Base-by-base conservation (phyloP, 2,329 filamentous ascomycete species). In the Botryotinia globosa region DNA sequence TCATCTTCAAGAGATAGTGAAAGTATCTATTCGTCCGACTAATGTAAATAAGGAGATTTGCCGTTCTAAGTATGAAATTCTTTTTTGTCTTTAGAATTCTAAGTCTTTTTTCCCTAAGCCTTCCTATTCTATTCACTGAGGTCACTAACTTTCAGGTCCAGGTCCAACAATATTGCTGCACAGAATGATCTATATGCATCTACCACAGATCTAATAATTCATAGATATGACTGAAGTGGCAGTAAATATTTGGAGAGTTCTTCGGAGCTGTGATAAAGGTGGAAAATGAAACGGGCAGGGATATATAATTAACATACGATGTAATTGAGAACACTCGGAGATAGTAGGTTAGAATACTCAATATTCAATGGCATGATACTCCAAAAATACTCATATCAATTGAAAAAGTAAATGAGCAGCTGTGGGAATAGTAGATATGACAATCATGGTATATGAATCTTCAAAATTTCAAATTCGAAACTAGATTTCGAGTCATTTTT, bases 41-140 rank as follows among this genome's bases (percentile, higher is more conserved):
- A 10, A 51, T 51, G 22, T 14, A n/a, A 6, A 0, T 51, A 8
- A 4, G 4, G 48, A 8, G 0, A 6, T n/a, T 14, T 6, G 6
- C 4, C 4, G 14, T 51, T 22, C 20, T 48, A 48, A 25, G 20
- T 48, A 48, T 25, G 45, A 25, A 48, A 25, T 10, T 1, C 20
- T 25, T 25, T 48, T 10, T 4, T 48, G 8, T 22, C 44, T 1
- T 9, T 48, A 10, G 7, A 25, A 22, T 48, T 25, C 4, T 22
- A 25, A 25, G 8, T 25, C 45, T 7, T 48, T 7, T 48, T 8
- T 22, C 20, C 8, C 8, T 25, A 22, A 10, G 45, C 8, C 20
- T 48, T 48, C 4, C 45, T 48, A 48, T 22, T 48, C 45, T 48
- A 48, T 22, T 25, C 20, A 48, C 45, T 22, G 45, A 10, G 10